phyloP scores from a whole-genome alignment of 2,329 filamentous ascomycete genomes.

The Talaromyces sp. region DNA sequence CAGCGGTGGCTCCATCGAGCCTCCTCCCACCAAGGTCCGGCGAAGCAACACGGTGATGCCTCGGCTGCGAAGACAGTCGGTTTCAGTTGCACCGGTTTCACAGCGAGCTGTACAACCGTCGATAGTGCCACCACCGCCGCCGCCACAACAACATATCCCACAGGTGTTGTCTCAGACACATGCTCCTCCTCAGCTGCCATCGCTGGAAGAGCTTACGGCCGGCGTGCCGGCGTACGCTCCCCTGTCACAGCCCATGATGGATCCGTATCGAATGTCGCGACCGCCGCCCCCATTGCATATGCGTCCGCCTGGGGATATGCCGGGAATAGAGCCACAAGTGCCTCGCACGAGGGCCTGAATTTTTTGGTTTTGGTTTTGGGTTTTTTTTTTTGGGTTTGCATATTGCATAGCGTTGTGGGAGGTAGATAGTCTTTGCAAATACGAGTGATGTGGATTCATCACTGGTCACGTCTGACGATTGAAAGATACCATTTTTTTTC shows the following conservation, averaged over 20 bases:
- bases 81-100: constrained; percentile 9
- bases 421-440: constrained; percentile 9
- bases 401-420: constrained; percentile 32
- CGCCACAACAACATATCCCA: background rate
- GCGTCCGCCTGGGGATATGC: constrained; percentile 25
- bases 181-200: constrained; percentile 34
- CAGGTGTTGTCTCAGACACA: constrained; percentile 26
- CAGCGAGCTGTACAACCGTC: constrained; percentile 8
- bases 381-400: constrained; percentile 12
- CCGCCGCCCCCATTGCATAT: constrained; percentile 24
- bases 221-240: constrained; percentile 43
- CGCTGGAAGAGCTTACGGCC: constrained; percentile 43
- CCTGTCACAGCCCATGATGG: constrained; percentile 28
- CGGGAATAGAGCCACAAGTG: constrained; percentile 29
- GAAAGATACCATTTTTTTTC: constrained; percentile 1
- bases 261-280: constrained; percentile 31
- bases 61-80: constrained; percentile 35
- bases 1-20: constrained; percentile 44
- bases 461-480: constrained; percentile 5
- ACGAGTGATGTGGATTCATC: background rate
- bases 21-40: constrained; percentile 39
- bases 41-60: constrained; percentile 36
- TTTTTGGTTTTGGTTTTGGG: constrained; percentile 14
- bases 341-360: constrained; percentile 31
- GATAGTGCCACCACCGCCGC: background rate